phyloP scores from a whole-genome alignment of 306 rosid species.

The Rosa persica region DNA sequence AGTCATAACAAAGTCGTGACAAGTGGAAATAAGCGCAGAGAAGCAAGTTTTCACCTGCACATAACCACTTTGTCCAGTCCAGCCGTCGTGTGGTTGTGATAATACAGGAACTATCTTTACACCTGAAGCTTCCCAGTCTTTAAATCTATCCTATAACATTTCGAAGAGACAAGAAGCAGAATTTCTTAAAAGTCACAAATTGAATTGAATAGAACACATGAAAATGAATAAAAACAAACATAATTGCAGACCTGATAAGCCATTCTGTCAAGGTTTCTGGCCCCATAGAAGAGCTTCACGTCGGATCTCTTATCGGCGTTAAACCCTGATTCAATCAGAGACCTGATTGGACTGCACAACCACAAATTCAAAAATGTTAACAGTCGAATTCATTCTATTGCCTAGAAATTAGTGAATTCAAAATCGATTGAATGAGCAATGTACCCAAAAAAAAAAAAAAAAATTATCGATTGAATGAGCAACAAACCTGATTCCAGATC shows the following conservation, averaged over 20 bases:
- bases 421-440: background rate
- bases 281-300: slow-evolving; percentile 84
- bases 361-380: background rate
- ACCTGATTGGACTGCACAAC: slow-evolving; percentile 74
- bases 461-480: background rate
- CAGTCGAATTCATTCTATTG: background rate
- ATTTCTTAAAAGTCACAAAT: slow-evolving; percentile 20
- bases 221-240: slow-evolving; percentile 9
- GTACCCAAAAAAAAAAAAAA: too few relatives aligned
- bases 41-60: slow-evolving; percentile 60
- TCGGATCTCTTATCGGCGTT: slow-evolving; percentile 65
- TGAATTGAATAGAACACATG: slow-evolving; percentile 1
- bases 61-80: slow-evolving; percentile 84
- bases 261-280: slow-evolving; percentile 85
- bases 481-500: slow-evolving; percentile 88
- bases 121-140: slow-evolving; percentile 91
- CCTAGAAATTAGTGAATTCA: background rate
- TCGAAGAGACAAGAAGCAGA: slow-evolving; percentile 1
- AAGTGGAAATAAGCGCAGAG: background rate
- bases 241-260: slow-evolving; percentile 79
- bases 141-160: slow-evolving; percentile 74
- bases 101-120: slow-evolving; percentile 84
- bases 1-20: background rate
- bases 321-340: slow-evolving; percentile 84
- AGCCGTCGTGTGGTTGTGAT: slow-evolving; percentile 75